These are phyloP conservation scores for Sphagnum tenellum DNA, from an alignment of 225 moss, liverwort and hornwort species.

Conservation along the genomic window DNA sequence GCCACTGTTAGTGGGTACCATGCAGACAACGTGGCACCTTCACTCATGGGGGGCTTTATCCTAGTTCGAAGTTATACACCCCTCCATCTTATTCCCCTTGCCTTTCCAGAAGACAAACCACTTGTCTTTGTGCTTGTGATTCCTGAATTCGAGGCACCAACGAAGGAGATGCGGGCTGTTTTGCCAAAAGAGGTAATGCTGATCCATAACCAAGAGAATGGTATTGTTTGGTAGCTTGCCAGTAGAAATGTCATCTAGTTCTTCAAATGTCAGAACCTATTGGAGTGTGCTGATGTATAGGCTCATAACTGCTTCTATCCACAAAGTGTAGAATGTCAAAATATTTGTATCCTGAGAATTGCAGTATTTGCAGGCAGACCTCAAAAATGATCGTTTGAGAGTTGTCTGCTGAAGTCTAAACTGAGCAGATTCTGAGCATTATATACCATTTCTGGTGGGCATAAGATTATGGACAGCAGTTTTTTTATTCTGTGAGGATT, in stretches of 20 bases:
- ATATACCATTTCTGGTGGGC: background rate
- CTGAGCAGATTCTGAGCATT: too few species aligned
- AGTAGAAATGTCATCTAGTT: too few species aligned
- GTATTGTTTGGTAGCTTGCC: too few species aligned
- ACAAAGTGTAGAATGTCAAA: too few species aligned
- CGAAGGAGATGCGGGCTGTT: conserved; percentile 91
- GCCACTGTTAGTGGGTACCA: conserved; percentile 94
- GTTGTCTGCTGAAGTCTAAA: too few species aligned
- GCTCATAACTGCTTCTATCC: too few species aligned
- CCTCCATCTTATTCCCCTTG: conserved; percentile 76
- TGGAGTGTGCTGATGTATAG: too few species aligned
- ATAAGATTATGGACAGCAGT: background rate
- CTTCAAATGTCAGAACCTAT: too few species aligned
- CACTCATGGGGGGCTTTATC: conserved; percentile 93
- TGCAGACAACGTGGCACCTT: conserved; percentile 95
- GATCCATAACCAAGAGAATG: too few species aligned
- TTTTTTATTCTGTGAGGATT: background rate
- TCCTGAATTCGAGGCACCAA: conserved; percentile 94
- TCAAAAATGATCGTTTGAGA: too few species aligned
- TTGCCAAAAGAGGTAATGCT: conserved; percentile 54
- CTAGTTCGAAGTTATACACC: conserved; percentile 88
- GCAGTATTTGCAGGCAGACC: too few species aligned
- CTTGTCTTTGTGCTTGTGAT: conserved; percentile 88
- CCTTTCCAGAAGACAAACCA: conserved; percentile 47
- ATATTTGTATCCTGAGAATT: too few species aligned